phyloP scores from a whole-genome alignment of 768 basidiomycete genomes.

The Naganishia randhawae region DNA sequence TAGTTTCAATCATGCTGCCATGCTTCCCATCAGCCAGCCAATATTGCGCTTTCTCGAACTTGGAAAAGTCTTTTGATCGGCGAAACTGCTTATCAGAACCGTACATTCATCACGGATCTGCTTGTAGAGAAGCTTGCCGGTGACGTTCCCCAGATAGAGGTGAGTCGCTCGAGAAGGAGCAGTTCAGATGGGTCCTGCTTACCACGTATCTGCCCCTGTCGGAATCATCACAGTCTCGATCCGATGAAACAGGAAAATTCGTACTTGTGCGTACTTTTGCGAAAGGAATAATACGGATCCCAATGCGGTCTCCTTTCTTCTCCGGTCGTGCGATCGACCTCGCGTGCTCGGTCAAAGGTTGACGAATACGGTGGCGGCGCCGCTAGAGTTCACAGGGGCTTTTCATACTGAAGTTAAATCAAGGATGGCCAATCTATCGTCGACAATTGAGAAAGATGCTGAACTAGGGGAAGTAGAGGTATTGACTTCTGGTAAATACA shows the following conservation, averaged over 20 bases:
- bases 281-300: too few relatives aligned
- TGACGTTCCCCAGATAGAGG: conserved; percentile 57
- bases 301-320: too few relatives aligned
- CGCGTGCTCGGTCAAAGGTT: conserved; percentile 50
- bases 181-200: conserved; percentile 5
- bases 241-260: conserved; percentile 58
- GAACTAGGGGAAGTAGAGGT: conserved; percentile 51
- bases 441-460: background rate
- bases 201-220: background rate
- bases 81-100: conserved; percentile 55
- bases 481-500: conserved; percentile 61
- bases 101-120: conserved; percentile 49
- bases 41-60: conserved; percentile 56
- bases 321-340: conserved; percentile 31
- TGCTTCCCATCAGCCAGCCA: background rate
- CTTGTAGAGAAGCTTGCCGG: conserved; percentile 57
- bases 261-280: conserved; percentile 52
- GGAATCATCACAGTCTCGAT: conserved; percentile 55
- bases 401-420: conserved; percentile 62
- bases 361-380: conserved; percentile 71
- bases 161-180: background rate
- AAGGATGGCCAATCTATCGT: conserved; percentile 59
- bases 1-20: background rate
- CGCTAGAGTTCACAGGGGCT: conserved; percentile 57
- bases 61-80: conserved; percentile 62